phyloP scores from a whole-genome alignment of 306 rosid species.

The Medicago ruthenica region DNA sequence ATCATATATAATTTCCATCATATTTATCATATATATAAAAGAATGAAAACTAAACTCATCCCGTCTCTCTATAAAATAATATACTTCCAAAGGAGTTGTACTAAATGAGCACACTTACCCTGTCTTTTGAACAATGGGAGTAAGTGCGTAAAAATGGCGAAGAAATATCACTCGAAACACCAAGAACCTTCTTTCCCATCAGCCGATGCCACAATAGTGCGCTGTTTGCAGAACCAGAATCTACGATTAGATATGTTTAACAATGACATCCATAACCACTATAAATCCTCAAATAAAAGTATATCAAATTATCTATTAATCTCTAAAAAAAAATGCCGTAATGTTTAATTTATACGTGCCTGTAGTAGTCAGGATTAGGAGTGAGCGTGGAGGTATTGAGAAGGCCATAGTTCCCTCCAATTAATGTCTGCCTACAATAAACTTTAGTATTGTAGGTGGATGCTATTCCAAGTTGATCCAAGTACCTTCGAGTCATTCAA shows the following conservation, averaged over 20 bases:
- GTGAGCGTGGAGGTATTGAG: slow-evolving; percentile 74
- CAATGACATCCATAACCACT: slow-evolving; percentile 1
- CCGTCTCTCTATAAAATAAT: not conserved
- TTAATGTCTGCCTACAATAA: slow-evolving; percentile 87
- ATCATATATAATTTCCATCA: not conserved
- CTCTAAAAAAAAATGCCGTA: not conserved
- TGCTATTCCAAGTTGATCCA: slow-evolving; percentile 97
- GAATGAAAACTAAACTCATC: slow-evolving; percentile 5
- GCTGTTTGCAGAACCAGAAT: slow-evolving; percentile 52
- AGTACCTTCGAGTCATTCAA: slow-evolving; percentile 67
- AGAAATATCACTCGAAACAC: slow-evolving; percentile 56
- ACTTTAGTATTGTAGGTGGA: slow-evolving; percentile 71
- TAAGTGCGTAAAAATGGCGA: slow-evolving; percentile 75
- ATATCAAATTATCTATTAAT: not conserved
- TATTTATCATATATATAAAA: slow-evolving; percentile 18
- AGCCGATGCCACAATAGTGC: slow-evolving; percentile 94
- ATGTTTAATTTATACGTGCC: slow-evolving; percentile 52
- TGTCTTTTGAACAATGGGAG: slow-evolving; percentile 87
- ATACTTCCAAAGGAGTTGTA: slow-evolving; percentile 10
- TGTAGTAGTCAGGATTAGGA: slow-evolving; percentile 94
- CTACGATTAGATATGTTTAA: slow-evolving; percentile 36
- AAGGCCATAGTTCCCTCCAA: slow-evolving; percentile 95
- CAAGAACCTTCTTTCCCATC: slow-evolving; percentile 83
- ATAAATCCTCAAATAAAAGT: not conserved
- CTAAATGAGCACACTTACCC: slow-evolving; percentile 60